Base-by-base conservation (phyloP, 2,329 filamentous ascomycete species). In the Ophiostoma sp. region DNA sequence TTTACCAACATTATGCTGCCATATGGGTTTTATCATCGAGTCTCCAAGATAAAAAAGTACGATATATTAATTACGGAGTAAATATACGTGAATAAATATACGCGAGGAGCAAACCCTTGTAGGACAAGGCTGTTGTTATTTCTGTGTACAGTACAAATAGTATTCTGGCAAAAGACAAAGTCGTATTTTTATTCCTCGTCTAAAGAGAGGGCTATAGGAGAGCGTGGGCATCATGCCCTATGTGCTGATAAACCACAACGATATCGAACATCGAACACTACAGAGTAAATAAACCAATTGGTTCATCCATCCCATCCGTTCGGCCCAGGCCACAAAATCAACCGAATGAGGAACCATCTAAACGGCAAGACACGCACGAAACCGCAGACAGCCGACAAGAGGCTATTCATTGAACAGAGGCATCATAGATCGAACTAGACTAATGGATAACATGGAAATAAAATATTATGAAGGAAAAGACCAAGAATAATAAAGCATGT, bases 141-240 rank as follows among this genome's bases (percentile, higher is more conserved):
- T n/a, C n/a, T 36, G 33, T 36, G 42, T 63, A 36, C 19, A 25
- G 31, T 7, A 22, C 17, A 25, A 12, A 64, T 12, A 11, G 33
- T 25, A n/a, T 19, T 22, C 15, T 64, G 33, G 33, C 19, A 22
- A n/a, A 48, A 33, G 55, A 31, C n/a, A 12, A 36, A 1, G 25
- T 31, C 8, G 22, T 28, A 25, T 6, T 64, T 69, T 69, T 66
- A 45, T 52, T 59, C 48, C 39, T 68, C 57, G 33, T 42, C 33
- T 64, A 66, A 25, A 42, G 55, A 55, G 31, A 7, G n/a, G 11
- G 55, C n/a, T 48, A 66, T 36, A 72, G 31, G 55, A 52, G 72
- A 57, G 36, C 61, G 39, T 74, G 63, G 69, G 55, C 70, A 73
- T 72, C 74, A 73, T 73, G 66, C 71, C 50, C 66, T 72, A 25